A percentile compares a stretch with the other conserved stretches of the same genome.
phyloP scores from a whole-genome alignment of 1,284 basidiomycete genomes.

The Cutaneotrichosporon sp. region DNA sequence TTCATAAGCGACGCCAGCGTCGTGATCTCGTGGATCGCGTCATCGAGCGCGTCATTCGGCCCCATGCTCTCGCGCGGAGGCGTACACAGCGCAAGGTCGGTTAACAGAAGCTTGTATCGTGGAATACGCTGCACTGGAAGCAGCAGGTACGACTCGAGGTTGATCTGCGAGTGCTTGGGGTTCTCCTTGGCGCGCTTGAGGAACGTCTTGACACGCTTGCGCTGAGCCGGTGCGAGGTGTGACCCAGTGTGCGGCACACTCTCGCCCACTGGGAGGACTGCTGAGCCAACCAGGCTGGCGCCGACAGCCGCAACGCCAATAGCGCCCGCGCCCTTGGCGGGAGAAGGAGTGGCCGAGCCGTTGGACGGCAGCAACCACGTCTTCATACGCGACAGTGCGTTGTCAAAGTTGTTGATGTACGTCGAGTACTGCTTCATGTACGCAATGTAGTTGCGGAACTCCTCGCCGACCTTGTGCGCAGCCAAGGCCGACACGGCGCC shows the following conservation, averaged over 20 bases:
- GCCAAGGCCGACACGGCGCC: constrained; percentile 71
- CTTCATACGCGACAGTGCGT: constrained; percentile 78
- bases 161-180: constrained; percentile 92
- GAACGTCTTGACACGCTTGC: constrained; percentile 80
- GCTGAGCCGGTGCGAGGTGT: constrained; percentile 66
- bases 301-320: constrained; percentile 28
- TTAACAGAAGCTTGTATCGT: constrained; percentile 87
- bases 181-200: constrained; percentile 62
- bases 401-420: constrained; percentile 96
- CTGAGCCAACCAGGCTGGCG: constrained; percentile 58
- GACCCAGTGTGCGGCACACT: constrained; percentile 35
- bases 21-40: constrained; percentile 79
- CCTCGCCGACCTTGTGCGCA: constrained; percentile 79
- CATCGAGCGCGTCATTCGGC: constrained; percentile 72
- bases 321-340: constrained; percentile 3
- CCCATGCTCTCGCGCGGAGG: constrained; percentile 70
- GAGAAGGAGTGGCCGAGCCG: background rate
- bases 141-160: constrained; percentile 89
- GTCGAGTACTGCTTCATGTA: constrained; percentile 97
- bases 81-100: constrained; percentile 77
- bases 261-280: constrained; percentile 55
- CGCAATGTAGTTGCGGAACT: constrained; percentile 86
- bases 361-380: constrained; percentile 62
- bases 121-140: constrained; percentile 96
- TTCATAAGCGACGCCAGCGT: constrained; percentile 90